Base-by-base conservation (phyloP, 2,329 filamentous ascomycete genomes). In the Cordyceps farinosa region DNA sequence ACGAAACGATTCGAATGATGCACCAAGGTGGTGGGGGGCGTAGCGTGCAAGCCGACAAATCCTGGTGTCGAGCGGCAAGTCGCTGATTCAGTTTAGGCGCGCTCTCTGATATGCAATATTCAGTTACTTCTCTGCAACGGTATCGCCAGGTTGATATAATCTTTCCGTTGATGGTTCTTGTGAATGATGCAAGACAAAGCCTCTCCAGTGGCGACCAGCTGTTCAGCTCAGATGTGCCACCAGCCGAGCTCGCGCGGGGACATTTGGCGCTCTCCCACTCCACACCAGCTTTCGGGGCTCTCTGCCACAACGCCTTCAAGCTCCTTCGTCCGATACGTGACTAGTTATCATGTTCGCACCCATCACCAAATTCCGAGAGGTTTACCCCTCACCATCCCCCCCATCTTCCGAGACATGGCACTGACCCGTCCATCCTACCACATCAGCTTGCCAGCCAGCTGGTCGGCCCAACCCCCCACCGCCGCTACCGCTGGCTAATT, bases 181-280 rank as follows among this genome's bases (percentile, higher is more conserved):
- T 44, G 48, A 42, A 52, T 45, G 58, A 61, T 53, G 58, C 47
- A 53, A 34, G 58, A 36, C 48, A n/a, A 29, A 11, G 10, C 48
- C 32, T 36, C 42, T 38, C 29, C 13, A 27, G 55, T 57, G 55
- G 55, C 55, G 44, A 57, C 10, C 2, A 40, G 42, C 22, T 29
- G 44, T 47, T 47, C 54, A 27, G 44, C 17, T 48, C 30, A 3
- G 40, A 47, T 42, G 32, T 58, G 32, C 30, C 55, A 58, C 40
- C 40, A 38, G 42, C 55, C 42, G 40, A 61, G 58, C 48, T 36
- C 29, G 48, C 44, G 48, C 48, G 58, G 58, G 58, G 48, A 27
- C 29, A n/a, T 32, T 40, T 40, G 44, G 11, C 17, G 56, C 34
- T 40, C n/a, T n/a, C 17, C 45, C 50, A 32, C 45, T 48, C 56